Conservation (phyloP, 2,329 filamentous ascomycete species). For the Fusarium sp. region DNA sequence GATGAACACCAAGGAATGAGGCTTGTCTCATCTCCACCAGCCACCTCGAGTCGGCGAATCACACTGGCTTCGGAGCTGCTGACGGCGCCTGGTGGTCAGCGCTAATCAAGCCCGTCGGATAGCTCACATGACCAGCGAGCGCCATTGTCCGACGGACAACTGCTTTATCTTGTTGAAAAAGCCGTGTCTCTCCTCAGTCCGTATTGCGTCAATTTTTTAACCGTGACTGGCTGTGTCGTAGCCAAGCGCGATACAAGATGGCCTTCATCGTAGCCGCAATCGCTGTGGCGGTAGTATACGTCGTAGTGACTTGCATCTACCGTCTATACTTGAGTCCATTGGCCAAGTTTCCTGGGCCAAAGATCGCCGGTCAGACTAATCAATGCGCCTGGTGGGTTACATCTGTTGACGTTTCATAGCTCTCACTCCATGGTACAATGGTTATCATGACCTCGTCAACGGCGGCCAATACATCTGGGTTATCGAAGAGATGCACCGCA, state of each 20-base stretch:
- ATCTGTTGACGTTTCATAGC: constrained; percentile 3
- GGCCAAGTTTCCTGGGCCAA: constrained; percentile 43
- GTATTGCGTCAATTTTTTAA: no score
- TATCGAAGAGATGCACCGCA: constrained; percentile 52
- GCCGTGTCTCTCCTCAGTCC: no score
- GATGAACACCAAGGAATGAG: no score
- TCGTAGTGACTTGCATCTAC: constrained; percentile 31
- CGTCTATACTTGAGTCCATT: constrained; percentile 41
- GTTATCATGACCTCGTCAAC: constrained; percentile 30
- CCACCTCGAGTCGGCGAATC: no score
- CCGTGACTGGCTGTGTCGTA: background rate
- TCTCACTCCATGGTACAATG: constrained; percentile 30
- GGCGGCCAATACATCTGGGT: constrained; percentile 39
- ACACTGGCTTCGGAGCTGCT: no score
- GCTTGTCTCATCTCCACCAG: no score
- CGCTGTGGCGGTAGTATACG: constrained; percentile 1
- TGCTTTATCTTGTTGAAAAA: no score
- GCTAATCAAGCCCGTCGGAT: no score
- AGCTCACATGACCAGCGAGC: no score
- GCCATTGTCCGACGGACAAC: no score
- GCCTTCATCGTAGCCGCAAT: background rate
- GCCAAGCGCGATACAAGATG: background rate
- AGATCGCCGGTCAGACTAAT: constrained; percentile 35
- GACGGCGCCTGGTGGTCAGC: no score
- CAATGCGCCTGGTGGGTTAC: no score